phyloP scores from a whole-genome alignment of 768 basidiomycete genomes.

The Pulveroboletus sp. region DNA sequence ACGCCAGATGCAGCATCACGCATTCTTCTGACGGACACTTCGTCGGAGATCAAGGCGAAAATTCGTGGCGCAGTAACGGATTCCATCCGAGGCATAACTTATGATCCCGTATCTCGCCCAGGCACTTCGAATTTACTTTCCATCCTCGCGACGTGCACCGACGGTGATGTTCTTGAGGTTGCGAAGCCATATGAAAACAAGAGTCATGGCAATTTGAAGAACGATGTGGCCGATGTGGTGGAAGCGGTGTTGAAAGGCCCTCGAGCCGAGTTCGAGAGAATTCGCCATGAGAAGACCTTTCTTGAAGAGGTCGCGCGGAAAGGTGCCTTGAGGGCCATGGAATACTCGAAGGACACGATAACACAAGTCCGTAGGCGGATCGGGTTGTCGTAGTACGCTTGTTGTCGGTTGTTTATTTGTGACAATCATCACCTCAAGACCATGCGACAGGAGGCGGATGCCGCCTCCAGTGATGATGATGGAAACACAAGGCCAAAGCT shows the following conservation, averaged over 20 bases:
- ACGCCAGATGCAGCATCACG: constrained; percentile 73
- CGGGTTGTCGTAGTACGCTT: constrained; percentile 43
- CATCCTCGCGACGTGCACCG: constrained; percentile 73
- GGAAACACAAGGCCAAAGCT: too few relatives aligned
- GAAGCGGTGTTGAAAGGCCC: constrained; percentile 63
- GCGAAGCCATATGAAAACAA: constrained; percentile 49
- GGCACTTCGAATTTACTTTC: constrained; percentile 79
- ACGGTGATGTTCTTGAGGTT: constrained; percentile 41
- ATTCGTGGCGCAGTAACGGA: constrained; percentile 84
- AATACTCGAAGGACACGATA: constrained; percentile 61
- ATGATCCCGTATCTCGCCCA: constrained; percentile 74
- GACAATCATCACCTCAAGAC: too few relatives aligned
- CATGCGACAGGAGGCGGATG: too few relatives aligned
- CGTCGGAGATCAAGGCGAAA: constrained; percentile 59
- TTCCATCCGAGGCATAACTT: constrained; percentile 68
- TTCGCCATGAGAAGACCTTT: constrained; percentile 58
- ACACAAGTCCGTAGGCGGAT: constrained; percentile 60
- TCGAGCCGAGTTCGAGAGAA: constrained; percentile 60
- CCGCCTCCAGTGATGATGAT: neutral
- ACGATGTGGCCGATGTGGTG: constrained; percentile 68
- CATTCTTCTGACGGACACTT: constrained; percentile 78
- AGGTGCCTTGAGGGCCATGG: constrained; percentile 62
- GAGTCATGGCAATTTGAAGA: constrained; percentile 69
- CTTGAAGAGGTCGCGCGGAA: constrained; percentile 56
- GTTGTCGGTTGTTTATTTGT: constrained; percentile 22